Conservation (phyloP, 768 basidiomycete genomes). For the Mycena pura region DNA sequence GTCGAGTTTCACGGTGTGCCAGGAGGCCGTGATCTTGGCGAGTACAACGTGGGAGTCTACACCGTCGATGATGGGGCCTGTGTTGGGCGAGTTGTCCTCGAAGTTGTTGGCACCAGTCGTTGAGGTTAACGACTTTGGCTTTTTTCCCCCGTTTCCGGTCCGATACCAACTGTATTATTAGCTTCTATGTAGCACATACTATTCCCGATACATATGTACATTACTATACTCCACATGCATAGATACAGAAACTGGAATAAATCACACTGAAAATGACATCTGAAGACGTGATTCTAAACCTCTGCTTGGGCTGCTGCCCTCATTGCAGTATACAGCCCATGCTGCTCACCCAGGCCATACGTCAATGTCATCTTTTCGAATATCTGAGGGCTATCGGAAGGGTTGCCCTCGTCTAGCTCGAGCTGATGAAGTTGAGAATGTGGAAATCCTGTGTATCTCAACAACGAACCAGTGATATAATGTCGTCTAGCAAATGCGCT, state of each 20-base stretch:
- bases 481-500: conserved; percentile 90
- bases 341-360: conserved; percentile 84
- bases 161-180: conserved; percentile 20
- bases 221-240: conserved; percentile 16
- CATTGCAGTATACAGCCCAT: conserved; percentile 66
- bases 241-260: neutral
- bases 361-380: conserved; percentile 79
- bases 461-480: conserved; percentile 78
- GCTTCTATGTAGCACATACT: conserved; percentile 28
- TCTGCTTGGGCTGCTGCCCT: conserved; percentile 42
- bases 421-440: conserved; percentile 29
- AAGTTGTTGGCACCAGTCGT: conserved; percentile 49
- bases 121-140: conserved; percentile 3
- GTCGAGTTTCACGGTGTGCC: conserved; percentile 67
- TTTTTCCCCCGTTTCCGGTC: conserved; percentile 15
- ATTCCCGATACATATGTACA: conserved; percentile 19
- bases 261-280: neutral
- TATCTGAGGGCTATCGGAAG: conserved; percentile 56
- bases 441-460: neutral
- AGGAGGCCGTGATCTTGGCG: conserved; percentile 55
- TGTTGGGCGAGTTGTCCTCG: conserved; percentile 61
- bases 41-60: conserved; percentile 62
- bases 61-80: conserved; percentile 55
- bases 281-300: neutral
- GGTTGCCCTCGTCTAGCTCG: conserved; percentile 61